Percentiles rank a stretch among this genome's conserved stretches.
phyloP scores from a whole-genome alignment of 78 protist species.

The Cavenderia fasciculata region DNA sequence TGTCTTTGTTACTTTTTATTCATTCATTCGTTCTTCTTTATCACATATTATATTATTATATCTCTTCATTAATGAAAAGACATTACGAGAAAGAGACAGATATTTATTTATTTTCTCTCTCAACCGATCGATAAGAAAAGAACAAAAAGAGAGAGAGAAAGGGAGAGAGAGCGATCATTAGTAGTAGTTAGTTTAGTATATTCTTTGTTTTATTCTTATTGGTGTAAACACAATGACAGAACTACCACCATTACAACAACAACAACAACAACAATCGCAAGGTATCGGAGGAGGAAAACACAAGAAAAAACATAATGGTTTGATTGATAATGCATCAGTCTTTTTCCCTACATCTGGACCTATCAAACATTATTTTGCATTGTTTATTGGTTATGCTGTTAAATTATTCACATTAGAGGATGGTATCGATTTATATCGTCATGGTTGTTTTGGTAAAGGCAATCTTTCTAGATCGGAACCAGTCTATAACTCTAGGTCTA shows the following conservation, averaged over 20 bases:
- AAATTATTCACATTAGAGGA: conserved; percentile 21
- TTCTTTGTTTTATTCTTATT: too few relatives aligned
- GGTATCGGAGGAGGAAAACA: neutral
- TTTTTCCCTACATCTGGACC: conserved; percentile 21
- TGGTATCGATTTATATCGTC: conserved; percentile 37
- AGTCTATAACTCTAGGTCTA: conserved; percentile 8
- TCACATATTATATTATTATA: too few relatives aligned
- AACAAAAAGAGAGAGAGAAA: too few relatives aligned
- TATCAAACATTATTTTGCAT: conserved; percentile 43
- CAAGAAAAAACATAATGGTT: neutral
- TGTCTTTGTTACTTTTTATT: neutral
- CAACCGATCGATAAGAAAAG: too few relatives aligned
- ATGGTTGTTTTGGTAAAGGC: conserved; percentile 69
- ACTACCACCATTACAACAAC: neutral
- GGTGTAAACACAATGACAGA: too few relatives aligned
- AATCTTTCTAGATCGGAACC: conserved; percentile 32
- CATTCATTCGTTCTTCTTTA: too few relatives aligned
- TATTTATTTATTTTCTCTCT: too few relatives aligned
- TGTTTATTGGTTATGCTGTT: conserved; percentile 40
- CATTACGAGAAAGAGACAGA: too few relatives aligned
- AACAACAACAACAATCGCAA: neutral
- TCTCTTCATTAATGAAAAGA: too few relatives aligned
- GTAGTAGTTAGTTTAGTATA: too few relatives aligned
- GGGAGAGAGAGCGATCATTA: too few relatives aligned
- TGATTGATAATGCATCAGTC: neutral